Conservation (phyloP, 495 filamentous ascomycete genomes). For the Delitschia confertaspora region DNA sequence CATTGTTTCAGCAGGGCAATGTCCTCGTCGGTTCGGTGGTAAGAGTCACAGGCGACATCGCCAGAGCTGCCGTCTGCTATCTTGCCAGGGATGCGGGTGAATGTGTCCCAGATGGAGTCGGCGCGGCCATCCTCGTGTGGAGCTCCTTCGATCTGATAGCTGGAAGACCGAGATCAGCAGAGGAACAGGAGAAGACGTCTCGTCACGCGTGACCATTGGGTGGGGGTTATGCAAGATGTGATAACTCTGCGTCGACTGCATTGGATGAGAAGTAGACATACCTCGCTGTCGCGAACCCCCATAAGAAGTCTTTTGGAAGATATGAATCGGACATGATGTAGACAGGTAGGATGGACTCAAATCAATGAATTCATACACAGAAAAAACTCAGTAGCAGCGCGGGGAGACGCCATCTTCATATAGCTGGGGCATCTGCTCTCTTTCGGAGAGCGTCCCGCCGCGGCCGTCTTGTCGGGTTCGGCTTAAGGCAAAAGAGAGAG, state of each 20-base stretch:
- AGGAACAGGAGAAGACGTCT: not conserved
- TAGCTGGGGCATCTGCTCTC: slow-evolving; percentile 12
- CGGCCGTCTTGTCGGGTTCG: slow-evolving; percentile 18
- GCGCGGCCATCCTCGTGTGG: slow-evolving; percentile 58
- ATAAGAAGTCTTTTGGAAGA: slow-evolving; percentile 65
- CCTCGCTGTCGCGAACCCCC: slow-evolving; percentile 76
- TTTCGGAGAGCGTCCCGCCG: slow-evolving; percentile 22
- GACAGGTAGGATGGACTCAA: slow-evolving; percentile 1
- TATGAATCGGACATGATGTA: slow-evolving; percentile 26
- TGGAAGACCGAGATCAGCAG: slow-evolving; percentile 27
- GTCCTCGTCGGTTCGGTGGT: slow-evolving; percentile 63
- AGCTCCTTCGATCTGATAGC: slow-evolving; percentile 71
- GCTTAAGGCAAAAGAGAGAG: too few relatives aligned
- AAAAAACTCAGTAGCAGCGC: not conserved
- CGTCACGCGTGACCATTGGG: slow-evolving; percentile 9
- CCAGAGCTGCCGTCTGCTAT: slow-evolving; percentile 62
- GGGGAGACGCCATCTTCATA: slow-evolving; percentile 14
- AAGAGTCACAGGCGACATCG: slow-evolving; percentile 66
- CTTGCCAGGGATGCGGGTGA: slow-evolving; percentile 64
- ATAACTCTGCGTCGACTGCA: too few relatives aligned
- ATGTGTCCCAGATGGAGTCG: slow-evolving; percentile 70
- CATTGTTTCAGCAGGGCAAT: slow-evolving; percentile 61
- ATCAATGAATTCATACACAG: not conserved
- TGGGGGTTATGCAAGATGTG: slow-evolving; percentile 13
- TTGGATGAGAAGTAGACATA: slow-evolving; percentile 36